A percentile compares a stretch with the other conserved stretches of the same genome.
Evolutionary conservation across 495 filamentous ascomycete genomes (phyloP).

Genomic region (Penicillium fimorum): DNA sequence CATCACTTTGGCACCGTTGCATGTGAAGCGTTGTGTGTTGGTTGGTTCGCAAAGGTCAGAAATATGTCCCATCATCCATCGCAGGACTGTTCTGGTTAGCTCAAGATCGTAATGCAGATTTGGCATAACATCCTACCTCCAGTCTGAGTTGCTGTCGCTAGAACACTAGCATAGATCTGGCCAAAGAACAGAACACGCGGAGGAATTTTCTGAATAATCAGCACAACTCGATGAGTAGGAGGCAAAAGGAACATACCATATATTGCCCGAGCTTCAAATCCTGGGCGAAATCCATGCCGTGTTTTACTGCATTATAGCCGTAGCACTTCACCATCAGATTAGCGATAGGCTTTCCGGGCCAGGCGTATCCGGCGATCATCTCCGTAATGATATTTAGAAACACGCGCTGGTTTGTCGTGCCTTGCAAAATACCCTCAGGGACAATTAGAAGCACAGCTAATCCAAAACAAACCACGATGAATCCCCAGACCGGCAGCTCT

Average conservation of each 20-base stretch:
- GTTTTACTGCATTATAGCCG: slow-evolving; percentile 54
- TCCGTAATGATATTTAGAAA: slow-evolving; percentile 75
- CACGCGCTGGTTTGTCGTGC: slow-evolving; percentile 62
- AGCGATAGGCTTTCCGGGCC: slow-evolving; percentile 76
- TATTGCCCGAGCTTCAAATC: slow-evolving; percentile 56
- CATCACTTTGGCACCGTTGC: slow-evolving; percentile 51
- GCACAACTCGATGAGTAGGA: background rate
- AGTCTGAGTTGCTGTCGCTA: slow-evolving; percentile 37
- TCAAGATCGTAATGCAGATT: background rate
- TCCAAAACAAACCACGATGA: slow-evolving; percentile 64
- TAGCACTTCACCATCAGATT: slow-evolving; percentile 88
- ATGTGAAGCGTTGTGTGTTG: slow-evolving; percentile 48
- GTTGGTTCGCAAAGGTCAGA: slow-evolving; percentile 36
- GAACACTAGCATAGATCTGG: slow-evolving; percentile 49
- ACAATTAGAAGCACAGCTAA: slow-evolving; percentile 68
- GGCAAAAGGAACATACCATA: slow-evolving; percentile 26
- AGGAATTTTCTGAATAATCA: slow-evolving; percentile 44
- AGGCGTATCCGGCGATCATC: slow-evolving; percentile 71
- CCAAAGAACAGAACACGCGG: slow-evolving; percentile 51
- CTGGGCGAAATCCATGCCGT: slow-evolving; percentile 48
- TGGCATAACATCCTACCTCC: slow-evolving; percentile 15
- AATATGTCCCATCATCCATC: slow-evolving; percentile 52
- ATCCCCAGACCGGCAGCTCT: slow-evolving; percentile 75
- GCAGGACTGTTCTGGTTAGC: slow-evolving; percentile 34
- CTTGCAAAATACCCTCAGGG: slow-evolving; percentile 81